Evolutionary conservation across 805 yeast genomes (phyloP).

Genomic region (Cyberlindnera maritima): DNA sequence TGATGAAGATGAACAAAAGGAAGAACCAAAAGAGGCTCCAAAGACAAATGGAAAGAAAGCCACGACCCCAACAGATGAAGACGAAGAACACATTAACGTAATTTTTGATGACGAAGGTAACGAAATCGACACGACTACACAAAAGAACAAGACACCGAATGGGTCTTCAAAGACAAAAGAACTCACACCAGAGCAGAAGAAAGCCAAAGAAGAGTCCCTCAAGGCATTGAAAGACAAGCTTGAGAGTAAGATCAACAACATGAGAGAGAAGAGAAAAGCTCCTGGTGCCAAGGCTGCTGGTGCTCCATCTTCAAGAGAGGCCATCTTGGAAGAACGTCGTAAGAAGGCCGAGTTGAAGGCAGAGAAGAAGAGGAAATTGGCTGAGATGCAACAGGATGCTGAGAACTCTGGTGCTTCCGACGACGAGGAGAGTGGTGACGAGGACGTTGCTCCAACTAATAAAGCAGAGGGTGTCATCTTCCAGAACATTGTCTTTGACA

Average conservation of each 20-base stretch:
- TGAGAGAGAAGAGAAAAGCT: conserved; percentile 85
- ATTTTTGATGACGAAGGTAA: conserved; percentile 76
- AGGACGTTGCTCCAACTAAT: conserved; percentile 31
- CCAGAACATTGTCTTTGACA: conserved; percentile 78
- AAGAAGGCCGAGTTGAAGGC: conserved; percentile 36
- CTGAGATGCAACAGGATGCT: conserved; percentile 38
- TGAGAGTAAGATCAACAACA: conserved; percentile 62
- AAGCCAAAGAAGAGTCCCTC: conserved; percentile 51
- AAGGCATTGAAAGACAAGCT: conserved; percentile 75
- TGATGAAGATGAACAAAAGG: too few species aligned
- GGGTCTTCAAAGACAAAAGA: conserved; percentile 29
- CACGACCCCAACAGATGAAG: conserved; percentile 16
- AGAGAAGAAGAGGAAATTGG: conserved; percentile 36
- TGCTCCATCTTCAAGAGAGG: conserved; percentile 83
- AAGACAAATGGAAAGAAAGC: conserved; percentile 21
- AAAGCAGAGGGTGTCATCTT: conserved; percentile 52
- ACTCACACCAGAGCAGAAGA: conserved; percentile 47
- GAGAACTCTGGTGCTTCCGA: conserved; percentile 41
- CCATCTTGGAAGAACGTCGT: conserved; percentile 65
- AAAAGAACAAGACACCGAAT: conserved; percentile 11
- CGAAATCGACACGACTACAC: conserved; percentile 31
- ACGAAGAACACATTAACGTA: conserved; percentile 36
- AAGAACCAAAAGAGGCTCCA: conserved; percentile 11
- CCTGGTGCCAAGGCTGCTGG: conserved; percentile 81
- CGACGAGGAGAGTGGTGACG: conserved; percentile 35